Evolutionary conservation across 805 yeast genomes (phyloP).

Genomic region (Metschnikowia anglica): DNA sequence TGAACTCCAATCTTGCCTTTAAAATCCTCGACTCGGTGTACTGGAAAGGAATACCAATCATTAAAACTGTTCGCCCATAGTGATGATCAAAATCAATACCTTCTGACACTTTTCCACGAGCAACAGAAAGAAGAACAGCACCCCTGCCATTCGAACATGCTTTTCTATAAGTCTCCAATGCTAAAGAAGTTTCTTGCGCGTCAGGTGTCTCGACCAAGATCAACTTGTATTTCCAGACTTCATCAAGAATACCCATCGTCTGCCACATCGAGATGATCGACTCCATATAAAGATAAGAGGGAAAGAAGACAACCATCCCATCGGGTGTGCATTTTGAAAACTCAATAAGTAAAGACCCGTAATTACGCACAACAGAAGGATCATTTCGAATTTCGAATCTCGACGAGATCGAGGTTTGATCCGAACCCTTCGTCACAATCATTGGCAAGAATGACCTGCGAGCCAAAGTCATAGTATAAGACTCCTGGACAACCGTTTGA

Average conservation of each 20-base stretch:
- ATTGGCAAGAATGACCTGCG: slow-evolving; percentile 90
- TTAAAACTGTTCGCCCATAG: slow-evolving; percentile 93
- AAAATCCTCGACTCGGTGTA: slow-evolving; percentile 95
- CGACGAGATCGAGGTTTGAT: slow-evolving; percentile 95
- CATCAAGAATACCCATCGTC: slow-evolving; percentile 95
- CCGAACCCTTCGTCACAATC: slow-evolving; percentile 96
- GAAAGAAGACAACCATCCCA: slow-evolving; percentile 97
- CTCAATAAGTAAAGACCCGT: slow-evolving; percentile 89
- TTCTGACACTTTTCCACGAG: slow-evolving; percentile 98
- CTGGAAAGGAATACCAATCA: slow-evolving; percentile 99
- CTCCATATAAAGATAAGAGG: slow-evolving; percentile 96
- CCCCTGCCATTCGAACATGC: slow-evolving; percentile 98
- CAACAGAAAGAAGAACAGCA: slow-evolving; percentile 92
- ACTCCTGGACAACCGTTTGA: slow-evolving; percentile 89
- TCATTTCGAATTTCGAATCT: slow-evolving; percentile 96
- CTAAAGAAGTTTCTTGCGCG: slow-evolving; percentile 96
- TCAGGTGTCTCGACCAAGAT: slow-evolving; percentile 98
- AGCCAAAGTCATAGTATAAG: slow-evolving; percentile 93
- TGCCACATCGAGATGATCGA: slow-evolving; percentile 99
- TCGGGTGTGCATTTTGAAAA: slow-evolving; percentile 96
- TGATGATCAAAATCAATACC: slow-evolving; percentile 99
- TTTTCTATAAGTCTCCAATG: slow-evolving; percentile 89
- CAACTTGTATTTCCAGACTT: slow-evolving; percentile 96
- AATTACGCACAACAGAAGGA: slow-evolving; percentile 95
- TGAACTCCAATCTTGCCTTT: slow-evolving; percentile 90